Percentiles rank a stretch among this genome's conserved stretches.
Evolutionary conservation across 108 stramenopile genomes (phyloP).

Genomic region (Cyclotella kingstonii): DNA sequence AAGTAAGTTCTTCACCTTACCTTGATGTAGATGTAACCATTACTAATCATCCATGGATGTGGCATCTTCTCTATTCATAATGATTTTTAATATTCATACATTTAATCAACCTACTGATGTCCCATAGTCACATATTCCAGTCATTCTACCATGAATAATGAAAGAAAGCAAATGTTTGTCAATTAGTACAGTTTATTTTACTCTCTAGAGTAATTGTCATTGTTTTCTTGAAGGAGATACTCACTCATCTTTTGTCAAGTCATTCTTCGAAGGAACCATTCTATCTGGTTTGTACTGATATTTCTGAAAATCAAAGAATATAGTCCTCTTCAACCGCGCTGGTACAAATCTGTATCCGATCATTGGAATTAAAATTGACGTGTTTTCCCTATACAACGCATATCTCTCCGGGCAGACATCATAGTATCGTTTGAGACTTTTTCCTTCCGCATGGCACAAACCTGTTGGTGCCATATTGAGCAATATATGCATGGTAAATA

Average conservation of each 20-base stretch:
- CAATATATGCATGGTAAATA: slow-evolving; percentile 66
- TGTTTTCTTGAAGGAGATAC: too few relatives aligned
- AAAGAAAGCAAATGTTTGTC: too few relatives aligned
- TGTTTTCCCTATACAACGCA: slow-evolving; percentile 48
- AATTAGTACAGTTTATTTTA: too few relatives aligned
- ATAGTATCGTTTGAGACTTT: slow-evolving; percentile 64
- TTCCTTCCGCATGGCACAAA: slow-evolving; percentile 64
- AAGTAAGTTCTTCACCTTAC: too few relatives aligned
- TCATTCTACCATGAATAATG: too few relatives aligned
- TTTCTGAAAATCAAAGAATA: slow-evolving; percentile 62
- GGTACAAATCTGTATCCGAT: slow-evolving; percentile 54
- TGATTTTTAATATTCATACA: too few relatives aligned
- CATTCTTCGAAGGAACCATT: background rate
- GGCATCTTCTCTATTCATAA: too few relatives aligned
- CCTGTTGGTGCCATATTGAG: slow-evolving; percentile 54
- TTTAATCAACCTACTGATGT: too few relatives aligned
- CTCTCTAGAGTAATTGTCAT: too few relatives aligned
- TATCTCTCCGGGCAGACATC: slow-evolving; percentile 51
- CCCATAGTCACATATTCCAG: too few relatives aligned
- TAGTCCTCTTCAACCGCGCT: slow-evolving; percentile 41
- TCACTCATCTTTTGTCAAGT: slow-evolving; percentile 8
- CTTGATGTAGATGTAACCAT: too few relatives aligned
- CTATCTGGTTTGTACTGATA: slow-evolving; percentile 54
- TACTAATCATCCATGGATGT: too few relatives aligned
- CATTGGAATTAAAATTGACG: slow-evolving; percentile 61